Base-by-base conservation (phyloP, 1,284 basidiomycete species). In the Heterobasidion irregulare region DNA sequence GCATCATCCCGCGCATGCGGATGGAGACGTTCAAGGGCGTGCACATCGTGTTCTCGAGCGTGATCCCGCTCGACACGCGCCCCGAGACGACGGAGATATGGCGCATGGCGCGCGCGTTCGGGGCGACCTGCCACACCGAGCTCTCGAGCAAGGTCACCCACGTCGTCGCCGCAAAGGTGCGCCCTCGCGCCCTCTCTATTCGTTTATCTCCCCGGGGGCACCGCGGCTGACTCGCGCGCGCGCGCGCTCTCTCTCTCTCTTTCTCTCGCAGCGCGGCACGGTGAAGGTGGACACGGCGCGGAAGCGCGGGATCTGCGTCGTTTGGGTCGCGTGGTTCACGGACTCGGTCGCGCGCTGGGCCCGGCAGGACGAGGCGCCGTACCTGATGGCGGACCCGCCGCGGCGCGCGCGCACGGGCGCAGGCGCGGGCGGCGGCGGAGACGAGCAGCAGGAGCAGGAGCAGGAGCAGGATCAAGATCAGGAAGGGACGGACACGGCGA, bases 21-120 rank as follows among this genome's bases (percentile, higher is more conserved):
- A 67, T 76, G 19, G 77, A 83, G 57, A 89, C 92, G 0, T 76
- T 99, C 16, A 74, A 78, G 32, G 92, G 88, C 26, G 81, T 87
- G 47, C 82, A 88, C 63, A 80, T 99, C 32, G 77, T 95, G 34
- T 98, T 99, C 69, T 97, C 95, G 0, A 91, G 92, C 53, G 84
- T 99, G 47, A 94, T 98, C 56, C 94, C 96, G 1, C 81, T 95
- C 26, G 87, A 93, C 60, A 83, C 82, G 8, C 74, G 75, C 57
- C 87, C 92, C 33, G 86, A 94, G 66, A 75, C 80, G 8, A 89
- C 90, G 13, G 92, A 96, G 61, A 83, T 94, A 52, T 98, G 95
- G 95, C 79, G 82, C 57, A 78, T 88, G 62, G 93, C 96, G 5
- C 77, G 81, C 50, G 85, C 89, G 68, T 99, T 97, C 64, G 96